Base-by-base conservation (phyloP, 495 filamentous ascomycete genomes). In the Staphylotrichum tortipilum region DNA sequence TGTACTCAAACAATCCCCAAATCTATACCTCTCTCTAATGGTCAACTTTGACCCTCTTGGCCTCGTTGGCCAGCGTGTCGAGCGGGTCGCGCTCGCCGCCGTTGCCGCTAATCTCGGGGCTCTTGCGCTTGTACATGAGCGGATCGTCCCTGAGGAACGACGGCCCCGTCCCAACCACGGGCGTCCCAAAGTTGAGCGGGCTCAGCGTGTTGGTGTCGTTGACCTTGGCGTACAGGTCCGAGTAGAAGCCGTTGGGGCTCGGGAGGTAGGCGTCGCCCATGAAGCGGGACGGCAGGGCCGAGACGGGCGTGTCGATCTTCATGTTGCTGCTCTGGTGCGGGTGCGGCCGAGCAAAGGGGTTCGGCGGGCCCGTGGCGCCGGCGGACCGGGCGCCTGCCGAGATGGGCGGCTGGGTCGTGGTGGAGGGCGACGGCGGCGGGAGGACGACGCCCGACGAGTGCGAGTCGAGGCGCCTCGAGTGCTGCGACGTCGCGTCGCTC, bases 251-350 rank as follows among this genome's bases (percentile, higher is more conserved):
- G 46, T 82, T 88, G 3, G 92, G 92, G 35, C 84, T 89, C 2
- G 92, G 90, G 18, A 96, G 75, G 26, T 94, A 79, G 7, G 85
- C 84, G 55, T 87, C 84, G 23, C 81, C 83, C 37, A 95, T 81
- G 64, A 97, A 96, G 21, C 90, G 79, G 41, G 86, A 92, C 2
- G 92, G 92, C 7, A 98, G 74, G 3, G 92, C 91, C n/a, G 91
- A 96, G n/a, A 95, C 90, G 0, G 92, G 92, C 4, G 92, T 97
- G 57, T 96, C 89, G 52, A 89, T 90, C 54, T 87, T 84, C 62
- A 85, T 86, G 48, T 71, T 78, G 47, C 73, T 81, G 53, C 77
- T 81, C 34, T 78, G 63, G 62, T 81, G 65, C 4, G 86, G 84
- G 33, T 73, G 72, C 4, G 89, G 92, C 35, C 90, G 78, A 2